Evolutionary conservation across 75 land plant species (phyloP).

Genomic region (Ceratopteris richardii): DNA sequence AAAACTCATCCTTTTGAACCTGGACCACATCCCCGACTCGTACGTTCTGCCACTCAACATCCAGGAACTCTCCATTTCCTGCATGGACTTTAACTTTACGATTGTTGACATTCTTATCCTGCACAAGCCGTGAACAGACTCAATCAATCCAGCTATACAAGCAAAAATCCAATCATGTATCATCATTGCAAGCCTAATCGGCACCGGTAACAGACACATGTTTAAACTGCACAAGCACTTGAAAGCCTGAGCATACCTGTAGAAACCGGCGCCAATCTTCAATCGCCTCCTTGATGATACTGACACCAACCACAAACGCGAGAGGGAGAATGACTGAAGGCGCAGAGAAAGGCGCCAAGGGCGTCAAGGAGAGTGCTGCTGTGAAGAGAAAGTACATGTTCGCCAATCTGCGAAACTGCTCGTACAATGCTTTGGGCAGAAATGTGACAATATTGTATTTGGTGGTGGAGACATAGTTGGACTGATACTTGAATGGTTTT

Average conservation of each 20-base stretch:
- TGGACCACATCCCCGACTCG: constrained; percentile 78
- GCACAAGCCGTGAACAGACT: constrained; percentile 3
- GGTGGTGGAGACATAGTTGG: constrained; percentile 72
- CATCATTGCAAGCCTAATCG: too few relatives aligned
- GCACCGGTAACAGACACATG: too few relatives aligned
- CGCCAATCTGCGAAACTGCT: constrained; percentile 88
- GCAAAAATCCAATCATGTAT: too few relatives aligned
- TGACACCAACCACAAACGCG: constrained; percentile 75
- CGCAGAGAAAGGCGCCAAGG: constrained; percentile 47
- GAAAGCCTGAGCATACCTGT: constrained; percentile 17
- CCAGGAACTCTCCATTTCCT: constrained; percentile 44
- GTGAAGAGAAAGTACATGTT: constrained; percentile 80
- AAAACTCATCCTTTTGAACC: constrained; percentile 63
- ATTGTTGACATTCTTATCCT: constrained; percentile 68
- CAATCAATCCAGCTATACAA: too few relatives aligned
- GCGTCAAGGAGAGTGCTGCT: constrained; percentile 49
- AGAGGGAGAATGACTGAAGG: constrained; percentile 65
- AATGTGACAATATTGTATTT: constrained; percentile 79
- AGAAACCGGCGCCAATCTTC: constrained; percentile 82
- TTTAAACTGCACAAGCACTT: too few relatives aligned
- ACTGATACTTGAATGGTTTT: constrained; percentile 54
- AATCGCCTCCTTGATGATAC: constrained; percentile 79
- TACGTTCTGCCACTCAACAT: constrained; percentile 50
- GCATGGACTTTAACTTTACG: constrained; percentile 43
- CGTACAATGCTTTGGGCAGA: constrained; percentile 78